phyloP scores from a whole-genome alignment of 345 rosid genomes.

The Isatis tinctoria region DNA sequence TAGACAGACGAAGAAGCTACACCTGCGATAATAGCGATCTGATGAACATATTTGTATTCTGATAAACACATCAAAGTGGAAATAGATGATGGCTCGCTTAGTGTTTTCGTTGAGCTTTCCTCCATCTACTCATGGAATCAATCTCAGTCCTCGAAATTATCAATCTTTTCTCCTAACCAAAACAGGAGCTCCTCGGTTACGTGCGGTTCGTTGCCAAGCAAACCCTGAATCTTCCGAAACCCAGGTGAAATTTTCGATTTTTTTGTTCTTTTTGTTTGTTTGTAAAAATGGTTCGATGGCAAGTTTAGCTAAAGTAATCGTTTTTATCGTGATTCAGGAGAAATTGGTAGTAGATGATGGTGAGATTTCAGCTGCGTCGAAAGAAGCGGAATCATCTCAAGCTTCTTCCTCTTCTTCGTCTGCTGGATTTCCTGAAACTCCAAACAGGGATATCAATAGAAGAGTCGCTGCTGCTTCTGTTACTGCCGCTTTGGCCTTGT shows the following conservation, averaged over 20 bases:
- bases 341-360: conserved; percentile 29
- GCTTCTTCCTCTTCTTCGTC: conserved; percentile 25
- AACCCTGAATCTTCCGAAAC: conserved; percentile 25
- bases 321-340: conserved; percentile 43
- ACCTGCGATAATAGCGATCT: no score
- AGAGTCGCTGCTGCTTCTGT: conserved; percentile 51
- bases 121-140: conserved; percentile 13
- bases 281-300: background rate
- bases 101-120: conserved; percentile 7
- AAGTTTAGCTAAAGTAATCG: background rate
- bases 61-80: no score
- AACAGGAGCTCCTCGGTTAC: conserved; percentile 16
- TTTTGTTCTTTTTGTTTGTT: background rate
- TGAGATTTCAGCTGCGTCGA: background rate
- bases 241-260: conserved; percentile 10
- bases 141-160: conserved; percentile 1
- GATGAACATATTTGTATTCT: background rate
- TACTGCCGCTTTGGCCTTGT: conserved; percentile 55
- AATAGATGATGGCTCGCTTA: conserved; percentile 16
- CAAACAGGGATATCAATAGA: conserved; percentile 53
- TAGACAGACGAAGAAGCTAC: conserved; percentile 5
- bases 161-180: conserved; percentile 11
- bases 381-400: conserved; percentile 15
- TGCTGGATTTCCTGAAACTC: conserved; percentile 54
- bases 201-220: conserved; percentile 24